Percentiles rank a stretch among this genome's conserved stretches.
These are phyloP conservation scores for Mucor indicus DNA, from an alignment of 371 early-diverging fungal genomes.

Conservation along the genomic window DNA sequence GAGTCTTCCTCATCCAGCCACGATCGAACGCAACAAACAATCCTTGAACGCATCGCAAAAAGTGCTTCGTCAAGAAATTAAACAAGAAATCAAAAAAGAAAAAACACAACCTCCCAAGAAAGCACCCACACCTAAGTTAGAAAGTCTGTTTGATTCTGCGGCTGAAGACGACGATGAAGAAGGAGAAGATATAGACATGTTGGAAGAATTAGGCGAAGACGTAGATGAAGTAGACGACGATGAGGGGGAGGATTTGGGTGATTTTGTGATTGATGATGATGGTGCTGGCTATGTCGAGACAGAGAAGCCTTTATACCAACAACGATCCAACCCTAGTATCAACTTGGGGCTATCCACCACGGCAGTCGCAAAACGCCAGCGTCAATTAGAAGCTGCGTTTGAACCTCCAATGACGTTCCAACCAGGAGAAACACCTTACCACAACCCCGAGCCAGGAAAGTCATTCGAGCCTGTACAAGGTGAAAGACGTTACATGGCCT, in stretches of 20 bases:
- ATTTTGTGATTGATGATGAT: slow-evolving; percentile 30
- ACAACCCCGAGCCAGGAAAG: slow-evolving; percentile 13
- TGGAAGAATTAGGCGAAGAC: slow-evolving; percentile 4
- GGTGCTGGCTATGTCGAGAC: slow-evolving; percentile 52
- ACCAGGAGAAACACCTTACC: slow-evolving; percentile 53
- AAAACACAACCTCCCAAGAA: neutral
- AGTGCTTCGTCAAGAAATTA: too few relatives aligned
- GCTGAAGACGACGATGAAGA: neutral
- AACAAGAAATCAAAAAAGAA: neutral
- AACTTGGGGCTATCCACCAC: too few relatives aligned
- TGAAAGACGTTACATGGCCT: slow-evolving; percentile 73
- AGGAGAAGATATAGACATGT: slow-evolving; percentile 4
- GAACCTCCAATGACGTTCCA: slow-evolving; percentile 48
- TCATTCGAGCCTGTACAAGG: slow-evolving; percentile 40
- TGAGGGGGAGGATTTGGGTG: neutral
- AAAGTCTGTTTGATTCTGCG: slow-evolving; percentile 2
- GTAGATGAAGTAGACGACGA: neutral
- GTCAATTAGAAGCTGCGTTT: slow-evolving; percentile 5
- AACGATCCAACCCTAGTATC: neutral
- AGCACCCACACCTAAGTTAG: neutral
- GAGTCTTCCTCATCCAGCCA: slow-evolving; percentile 20
- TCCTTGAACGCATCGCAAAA: neutral
- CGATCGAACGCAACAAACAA: neutral
- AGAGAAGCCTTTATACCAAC: neutral
- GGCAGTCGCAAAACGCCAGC: too few relatives aligned